Base-by-base conservation (phyloP, 1,284 basidiomycete genomes). In the Neonothopanus nambi region DNA sequence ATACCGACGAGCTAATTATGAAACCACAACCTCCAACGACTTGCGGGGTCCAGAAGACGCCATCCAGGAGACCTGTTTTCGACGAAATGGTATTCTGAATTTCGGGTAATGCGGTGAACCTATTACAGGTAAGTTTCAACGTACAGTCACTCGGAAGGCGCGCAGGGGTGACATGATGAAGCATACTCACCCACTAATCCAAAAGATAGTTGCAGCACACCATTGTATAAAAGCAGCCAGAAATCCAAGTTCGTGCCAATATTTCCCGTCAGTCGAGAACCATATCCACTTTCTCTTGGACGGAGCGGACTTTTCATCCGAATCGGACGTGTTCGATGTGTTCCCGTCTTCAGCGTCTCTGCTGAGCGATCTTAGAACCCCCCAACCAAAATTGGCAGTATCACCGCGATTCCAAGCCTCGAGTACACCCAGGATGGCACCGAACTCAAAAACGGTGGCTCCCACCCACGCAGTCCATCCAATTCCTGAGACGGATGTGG, bases 21-120 rank as follows among this genome's bases (percentile, higher is more conserved):
- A 84, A 85, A 0, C 82, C 81, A 1, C 63, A 66, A 0, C 81
- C 81, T 23, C 83, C 83, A 18, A 84, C 61, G 7, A 85, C 81
- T 53, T 84, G 77, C 1, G 73, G 81, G 1, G 77, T 72, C 81
- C 81, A 84, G 67, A 70, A 74, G 36, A 73, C 60, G n/a, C 70
- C 71, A 45, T 70, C 63, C 7, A 68, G 60, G 23, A 76, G 63
- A 57, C 71, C 75, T 55, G 66, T 67, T 41, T 69, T 65, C 1
- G 67, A 52, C 43, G 64, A 58, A n/a, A 84, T 78, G 4, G 79
- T 69, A n/a, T 67, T 68, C 23, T 70, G 67, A 12, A 73, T 71
- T 6, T 55, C 37, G 11, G 81, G 81, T 12, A 83, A 66, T 7
- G 77, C 79, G 2, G 80, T 81, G 20, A 80, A 67, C 1, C 79